phyloP scores from a whole-genome alignment of 2,329 filamentous ascomycete species.

The Epichloe aotearoae region DNA sequence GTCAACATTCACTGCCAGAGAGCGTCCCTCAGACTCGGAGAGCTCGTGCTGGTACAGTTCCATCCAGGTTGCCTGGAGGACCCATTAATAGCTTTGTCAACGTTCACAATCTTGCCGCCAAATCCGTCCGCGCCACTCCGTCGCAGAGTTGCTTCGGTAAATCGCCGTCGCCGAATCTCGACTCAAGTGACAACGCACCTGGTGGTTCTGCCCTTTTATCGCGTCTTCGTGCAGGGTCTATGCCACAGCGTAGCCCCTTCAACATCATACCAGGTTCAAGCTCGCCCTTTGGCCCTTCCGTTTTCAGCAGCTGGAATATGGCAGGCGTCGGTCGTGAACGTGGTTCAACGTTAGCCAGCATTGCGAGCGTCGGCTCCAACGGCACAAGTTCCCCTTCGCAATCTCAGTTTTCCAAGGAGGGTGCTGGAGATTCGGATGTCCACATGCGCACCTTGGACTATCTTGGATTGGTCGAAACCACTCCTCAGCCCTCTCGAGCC shows the following conservation, averaged over 20 bases:
- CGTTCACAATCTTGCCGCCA: constrained; percentile 48
- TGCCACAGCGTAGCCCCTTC: constrained; percentile 76
- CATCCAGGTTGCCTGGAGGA: constrained; percentile 78
- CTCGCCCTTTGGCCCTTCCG: constrained; percentile 73
- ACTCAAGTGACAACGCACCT: constrained; percentile 31
- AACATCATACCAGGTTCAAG: constrained; percentile 38
- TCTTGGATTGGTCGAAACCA: constrained; percentile 85
- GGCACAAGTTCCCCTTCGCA: constrained; percentile 77
- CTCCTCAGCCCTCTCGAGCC: constrained; percentile 66
- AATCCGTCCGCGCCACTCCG: constrained; percentile 73
- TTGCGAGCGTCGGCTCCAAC: constrained; percentile 81
- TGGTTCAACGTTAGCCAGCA: constrained; percentile 69
- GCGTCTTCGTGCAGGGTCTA: constrained; percentile 78
- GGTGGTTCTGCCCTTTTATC: constrained; percentile 65
- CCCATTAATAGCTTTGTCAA: constrained; percentile 45
- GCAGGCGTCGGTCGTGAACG: constrained; percentile 56
- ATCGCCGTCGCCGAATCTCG: constrained; percentile 44
- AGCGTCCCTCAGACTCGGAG: constrained; percentile 58
- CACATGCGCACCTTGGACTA: constrained; percentile 87
- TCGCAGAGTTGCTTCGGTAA: constrained; percentile 74
- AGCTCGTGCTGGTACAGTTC: constrained; percentile 87
- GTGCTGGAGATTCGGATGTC: constrained; percentile 74
- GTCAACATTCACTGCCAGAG: constrained; percentile 54
- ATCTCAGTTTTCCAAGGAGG: constrained; percentile 76
- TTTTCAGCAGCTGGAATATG: constrained; percentile 81